phyloP scores from a whole-genome alignment of 1,284 basidiomycete genomes.

The Heterobasidion irregulare region DNA sequence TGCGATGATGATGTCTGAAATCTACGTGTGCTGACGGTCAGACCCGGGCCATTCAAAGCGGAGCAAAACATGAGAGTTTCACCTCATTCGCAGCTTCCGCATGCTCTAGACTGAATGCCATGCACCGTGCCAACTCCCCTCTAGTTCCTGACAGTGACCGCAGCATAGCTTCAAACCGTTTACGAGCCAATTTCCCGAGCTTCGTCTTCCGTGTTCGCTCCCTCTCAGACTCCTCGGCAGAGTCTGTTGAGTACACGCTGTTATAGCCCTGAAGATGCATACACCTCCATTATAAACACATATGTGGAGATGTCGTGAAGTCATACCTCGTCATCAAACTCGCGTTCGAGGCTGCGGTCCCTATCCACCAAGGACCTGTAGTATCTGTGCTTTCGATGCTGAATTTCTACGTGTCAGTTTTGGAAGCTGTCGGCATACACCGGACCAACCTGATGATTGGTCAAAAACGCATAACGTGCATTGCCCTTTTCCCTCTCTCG shows the following conservation, averaged over 20 bases:
- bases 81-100: constrained; percentile 92
- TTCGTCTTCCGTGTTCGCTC: constrained; percentile 68
- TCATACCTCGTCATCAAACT: constrained; percentile 79
- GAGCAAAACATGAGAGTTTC: constrained; percentile 11
- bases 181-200: constrained; percentile 72
- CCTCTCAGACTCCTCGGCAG: constrained; percentile 87
- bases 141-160: constrained; percentile 79
- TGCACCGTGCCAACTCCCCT: constrained; percentile 88
- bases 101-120: constrained; percentile 93
- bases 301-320: constrained; percentile 4
- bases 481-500: constrained; percentile 75
- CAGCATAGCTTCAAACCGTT: constrained; percentile 85
- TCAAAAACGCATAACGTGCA: constrained; percentile 76
- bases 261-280: constrained; percentile 69
- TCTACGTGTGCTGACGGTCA: constrained; percentile 32
- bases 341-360: constrained; percentile 46
- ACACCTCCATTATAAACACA: background rate
- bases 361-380: constrained; percentile 73
- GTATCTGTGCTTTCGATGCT: constrained; percentile 79
- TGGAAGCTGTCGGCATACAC: constrained; percentile 1
- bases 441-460: constrained; percentile 52
- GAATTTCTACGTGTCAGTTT: constrained; percentile 3
- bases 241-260: constrained; percentile 90
- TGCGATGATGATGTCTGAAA: constrained; percentile 79
- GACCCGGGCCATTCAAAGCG: background rate